phyloP scores from a whole-genome alignment of 1,139 yeast species.

The Scheffersomyces cryptocercus region DNA sequence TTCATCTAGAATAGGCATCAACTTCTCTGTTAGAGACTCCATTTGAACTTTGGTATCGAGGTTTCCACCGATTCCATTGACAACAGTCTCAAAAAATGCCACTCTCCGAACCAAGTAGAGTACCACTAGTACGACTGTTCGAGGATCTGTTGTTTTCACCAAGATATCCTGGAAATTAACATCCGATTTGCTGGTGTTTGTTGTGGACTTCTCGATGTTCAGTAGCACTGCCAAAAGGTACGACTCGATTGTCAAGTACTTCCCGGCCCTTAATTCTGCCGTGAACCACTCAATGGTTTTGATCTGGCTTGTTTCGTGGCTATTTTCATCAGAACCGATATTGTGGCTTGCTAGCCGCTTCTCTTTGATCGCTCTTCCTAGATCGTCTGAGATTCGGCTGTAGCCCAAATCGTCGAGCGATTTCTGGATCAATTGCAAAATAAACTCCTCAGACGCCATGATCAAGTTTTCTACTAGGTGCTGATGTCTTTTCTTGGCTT shows the following conservation, averaged over 20 bases:
- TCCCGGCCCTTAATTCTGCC: slow-evolving; percentile 20
- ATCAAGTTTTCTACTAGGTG: background rate
- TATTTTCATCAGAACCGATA: background rate
- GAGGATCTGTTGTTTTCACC: slow-evolving; percentile 7
- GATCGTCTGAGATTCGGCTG: slow-evolving; percentile 13
- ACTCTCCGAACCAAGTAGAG: slow-evolving; percentile 30
- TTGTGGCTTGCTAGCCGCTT: slow-evolving; percentile 4
- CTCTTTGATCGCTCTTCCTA: slow-evolving; percentile 12
- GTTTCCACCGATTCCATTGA: slow-evolving; percentile 4
- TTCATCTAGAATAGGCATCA: slow-evolving; percentile 32
- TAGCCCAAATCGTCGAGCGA: slow-evolving; percentile 35
- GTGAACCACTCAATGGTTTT: slow-evolving; percentile 25
- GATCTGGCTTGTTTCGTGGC: slow-evolving; percentile 1
- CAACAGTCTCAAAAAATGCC: slow-evolving; percentile 20
- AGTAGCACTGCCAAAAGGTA: slow-evolving; percentile 3
- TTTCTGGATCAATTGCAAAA: slow-evolving; percentile 32
- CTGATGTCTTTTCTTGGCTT: background rate
- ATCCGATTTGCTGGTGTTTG: background rate
- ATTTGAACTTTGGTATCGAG: slow-evolving; percentile 7
- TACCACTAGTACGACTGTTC: slow-evolving; percentile 16
- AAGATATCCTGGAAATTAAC: background rate
- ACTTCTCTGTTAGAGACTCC: slow-evolving; percentile 24
- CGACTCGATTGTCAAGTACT: slow-evolving; percentile 17
- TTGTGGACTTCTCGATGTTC: background rate
- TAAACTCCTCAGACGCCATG: slow-evolving; percentile 29